These are phyloP conservation scores for Verticillium dahliae DNA, from an alignment of 2,329 filamentous ascomycete genomes.

Conservation along the genomic window DNA sequence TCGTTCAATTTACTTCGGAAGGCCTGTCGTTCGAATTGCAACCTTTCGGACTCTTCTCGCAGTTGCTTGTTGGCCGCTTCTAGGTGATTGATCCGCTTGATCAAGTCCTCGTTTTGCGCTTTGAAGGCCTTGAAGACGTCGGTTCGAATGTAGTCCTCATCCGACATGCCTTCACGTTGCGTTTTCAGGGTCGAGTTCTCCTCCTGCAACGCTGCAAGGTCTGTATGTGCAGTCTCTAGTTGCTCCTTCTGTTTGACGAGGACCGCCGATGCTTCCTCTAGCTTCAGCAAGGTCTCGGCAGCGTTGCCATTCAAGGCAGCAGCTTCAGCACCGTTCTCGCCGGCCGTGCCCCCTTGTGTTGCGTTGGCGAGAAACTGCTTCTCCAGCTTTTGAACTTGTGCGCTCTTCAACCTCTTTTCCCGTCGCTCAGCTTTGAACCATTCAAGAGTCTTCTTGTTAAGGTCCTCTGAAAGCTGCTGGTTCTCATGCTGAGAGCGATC, in stretches of 20 bases:
- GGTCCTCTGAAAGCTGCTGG: constrained; percentile 74
- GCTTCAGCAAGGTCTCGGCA: constrained; percentile 66
- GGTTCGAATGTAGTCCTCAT: constrained; percentile 90
- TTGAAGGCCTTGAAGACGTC: constrained; percentile 92
- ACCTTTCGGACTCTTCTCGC: constrained; percentile 76
- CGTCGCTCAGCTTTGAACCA: constrained; percentile 96
- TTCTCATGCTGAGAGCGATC: constrained; percentile 73
- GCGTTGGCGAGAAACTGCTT: constrained; percentile 75
- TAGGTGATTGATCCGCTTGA: constrained; percentile 84
- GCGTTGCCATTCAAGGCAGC: constrained; percentile 48
- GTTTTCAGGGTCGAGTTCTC: constrained; percentile 70
- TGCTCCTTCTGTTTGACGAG: constrained; percentile 84
- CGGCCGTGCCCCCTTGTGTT: constrained; percentile 34
- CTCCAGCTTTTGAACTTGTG: constrained; percentile 86
- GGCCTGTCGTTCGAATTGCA: constrained; percentile 76
- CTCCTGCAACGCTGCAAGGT: constrained; percentile 68
- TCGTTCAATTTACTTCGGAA: constrained; percentile 77
- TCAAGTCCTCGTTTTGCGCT: constrained; percentile 83
- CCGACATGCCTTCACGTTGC: constrained; percentile 65
- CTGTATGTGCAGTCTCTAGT: constrained; percentile 68
- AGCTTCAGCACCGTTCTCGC: constrained; percentile 48
- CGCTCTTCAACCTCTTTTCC: constrained; percentile 80
- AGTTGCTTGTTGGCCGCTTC: constrained; percentile 84
- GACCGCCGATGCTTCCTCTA: constrained; percentile 70
- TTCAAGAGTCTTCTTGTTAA: constrained; percentile 81